phyloP scores from a whole-genome alignment of 2,329 filamentous ascomycete species.

The Calonectria hongkongensis region DNA sequence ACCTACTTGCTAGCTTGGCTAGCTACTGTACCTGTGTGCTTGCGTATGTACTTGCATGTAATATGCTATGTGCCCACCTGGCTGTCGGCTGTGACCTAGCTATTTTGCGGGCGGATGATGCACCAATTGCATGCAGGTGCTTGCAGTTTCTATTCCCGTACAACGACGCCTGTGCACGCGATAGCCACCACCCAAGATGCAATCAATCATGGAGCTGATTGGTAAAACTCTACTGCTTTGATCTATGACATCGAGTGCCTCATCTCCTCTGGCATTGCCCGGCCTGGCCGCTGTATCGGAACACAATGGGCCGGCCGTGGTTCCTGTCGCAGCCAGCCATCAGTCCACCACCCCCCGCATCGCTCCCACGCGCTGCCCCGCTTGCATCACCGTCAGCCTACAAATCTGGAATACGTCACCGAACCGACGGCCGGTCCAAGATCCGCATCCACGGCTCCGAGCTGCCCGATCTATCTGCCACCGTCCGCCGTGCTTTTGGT shows the following conservation, averaged over 20 bases:
- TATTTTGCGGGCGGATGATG: not conserved
- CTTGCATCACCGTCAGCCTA: conserved; percentile 25
- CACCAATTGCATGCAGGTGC: not conserved
- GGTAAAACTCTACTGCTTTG: not conserved
- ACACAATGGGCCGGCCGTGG: not conserved
- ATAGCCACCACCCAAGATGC: too few relatives aligned
- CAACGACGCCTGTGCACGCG: too few relatives aligned
- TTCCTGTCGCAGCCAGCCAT: conserved; percentile 1
- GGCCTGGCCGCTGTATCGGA: not conserved
- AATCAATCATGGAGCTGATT: not conserved
- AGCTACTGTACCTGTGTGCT: too few relatives aligned
- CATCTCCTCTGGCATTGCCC: not conserved
- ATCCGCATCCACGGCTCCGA: conserved; percentile 30
- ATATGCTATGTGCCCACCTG: too few relatives aligned
- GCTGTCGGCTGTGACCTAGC: too few relatives aligned
- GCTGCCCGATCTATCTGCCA: conserved; percentile 33
- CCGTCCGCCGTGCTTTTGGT: conserved; percentile 17
- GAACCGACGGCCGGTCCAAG: conserved; percentile 22
- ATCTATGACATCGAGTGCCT: not conserved
- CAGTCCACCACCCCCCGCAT: conserved; percentile 23
- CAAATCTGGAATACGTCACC: conserved; percentile 35
- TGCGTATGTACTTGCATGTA: not conserved
- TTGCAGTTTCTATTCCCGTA: not conserved
- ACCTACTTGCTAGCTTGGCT: not conserved
- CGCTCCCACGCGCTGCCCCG: conserved; percentile 6